Evolutionary conservation across 73 alveolate genomes (phyloP).

Genomic region (Paramecium sexaurelia): DNA sequence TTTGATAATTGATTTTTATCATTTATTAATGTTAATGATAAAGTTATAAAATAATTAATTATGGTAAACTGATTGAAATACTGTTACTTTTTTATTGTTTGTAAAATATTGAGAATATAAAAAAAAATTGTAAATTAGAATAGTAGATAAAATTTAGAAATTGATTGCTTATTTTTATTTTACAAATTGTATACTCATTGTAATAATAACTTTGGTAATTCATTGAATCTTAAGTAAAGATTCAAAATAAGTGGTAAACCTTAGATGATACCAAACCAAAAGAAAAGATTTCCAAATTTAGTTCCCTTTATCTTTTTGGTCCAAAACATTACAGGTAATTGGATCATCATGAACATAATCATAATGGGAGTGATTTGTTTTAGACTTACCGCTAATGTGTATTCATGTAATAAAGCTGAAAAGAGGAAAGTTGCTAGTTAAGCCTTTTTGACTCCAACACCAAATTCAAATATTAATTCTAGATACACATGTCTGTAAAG

Average conservation of each 20-base stretch:
- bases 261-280: constrained; percentile 61
- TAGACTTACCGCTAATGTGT: constrained; percentile 54
- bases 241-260: constrained; percentile 51
- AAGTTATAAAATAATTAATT: too few species aligned
- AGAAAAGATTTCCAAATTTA: constrained; percentile 44
- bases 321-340: constrained; percentile 44
- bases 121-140: too few species aligned
- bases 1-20: too few species aligned
- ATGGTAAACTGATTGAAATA: too few species aligned
- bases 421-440: constrained; percentile 65
- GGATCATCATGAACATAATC: constrained; percentile 54
- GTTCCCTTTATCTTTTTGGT: constrained; percentile 37
- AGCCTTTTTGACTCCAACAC: background rate
- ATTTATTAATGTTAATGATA: too few species aligned
- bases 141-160: too few species aligned
- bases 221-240: constrained; percentile 56
- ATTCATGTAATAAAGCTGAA: constrained; percentile 73
- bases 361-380: constrained; percentile 58
- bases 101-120: too few species aligned
- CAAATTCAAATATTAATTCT: constrained; percentile 26
- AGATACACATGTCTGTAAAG: constrained; percentile 72
- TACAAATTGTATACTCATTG: background rate
- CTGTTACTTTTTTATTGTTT: too few species aligned
- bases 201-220: background rate
- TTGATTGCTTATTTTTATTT: background rate